These are phyloP conservation scores for Metschnikowia similis DNA, from an alignment of 805 yeast species.

Conservation along the genomic window DNA sequence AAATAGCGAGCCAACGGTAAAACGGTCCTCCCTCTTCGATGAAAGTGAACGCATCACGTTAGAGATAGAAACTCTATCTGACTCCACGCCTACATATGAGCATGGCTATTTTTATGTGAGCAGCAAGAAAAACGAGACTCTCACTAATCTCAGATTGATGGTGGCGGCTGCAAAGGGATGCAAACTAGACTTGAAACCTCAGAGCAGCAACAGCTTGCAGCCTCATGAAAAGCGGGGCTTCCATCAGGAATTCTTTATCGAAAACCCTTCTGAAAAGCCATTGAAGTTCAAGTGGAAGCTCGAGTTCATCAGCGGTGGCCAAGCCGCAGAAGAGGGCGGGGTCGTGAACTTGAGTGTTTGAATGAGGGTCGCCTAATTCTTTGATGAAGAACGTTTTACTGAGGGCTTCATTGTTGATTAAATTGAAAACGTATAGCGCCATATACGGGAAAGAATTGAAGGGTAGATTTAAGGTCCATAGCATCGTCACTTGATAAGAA, in stretches of 20 bases:
- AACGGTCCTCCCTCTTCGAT: constrained; percentile 27
- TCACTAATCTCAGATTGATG: constrained; percentile 53
- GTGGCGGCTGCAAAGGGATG: constrained; percentile 70
- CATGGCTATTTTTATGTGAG: constrained; percentile 48
- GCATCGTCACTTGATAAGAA: constrained; percentile 15
- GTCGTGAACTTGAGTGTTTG: constrained; percentile 7
- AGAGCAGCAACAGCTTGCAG: constrained; percentile 50
- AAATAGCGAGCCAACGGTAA: constrained; percentile 9
- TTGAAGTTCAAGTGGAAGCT: constrained; percentile 76
- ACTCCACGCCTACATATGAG: constrained; percentile 28
- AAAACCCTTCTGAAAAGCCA: constrained; percentile 30
- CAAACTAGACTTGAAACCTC: constrained; percentile 56
- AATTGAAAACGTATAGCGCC: neutral
- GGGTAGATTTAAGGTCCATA: neutral
- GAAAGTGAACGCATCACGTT: constrained; percentile 47
- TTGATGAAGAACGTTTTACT: too few species aligned
- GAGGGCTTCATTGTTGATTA: neutral
- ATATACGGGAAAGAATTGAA: neutral
- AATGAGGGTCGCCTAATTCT: too few species aligned
- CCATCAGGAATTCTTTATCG: constrained; percentile 46
- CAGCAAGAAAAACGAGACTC: constrained; percentile 42
- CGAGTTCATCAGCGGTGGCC: constrained; percentile 38
- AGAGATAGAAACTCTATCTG: constrained; percentile 36
- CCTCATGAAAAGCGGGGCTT: constrained; percentile 48
- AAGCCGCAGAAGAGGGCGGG: constrained; percentile 10